Evolutionary conservation across 352 stramenopile genomes (phyloP), one percentile per base, ranked within the genome.

Genomic region (Phytophthora melonis): DNA sequence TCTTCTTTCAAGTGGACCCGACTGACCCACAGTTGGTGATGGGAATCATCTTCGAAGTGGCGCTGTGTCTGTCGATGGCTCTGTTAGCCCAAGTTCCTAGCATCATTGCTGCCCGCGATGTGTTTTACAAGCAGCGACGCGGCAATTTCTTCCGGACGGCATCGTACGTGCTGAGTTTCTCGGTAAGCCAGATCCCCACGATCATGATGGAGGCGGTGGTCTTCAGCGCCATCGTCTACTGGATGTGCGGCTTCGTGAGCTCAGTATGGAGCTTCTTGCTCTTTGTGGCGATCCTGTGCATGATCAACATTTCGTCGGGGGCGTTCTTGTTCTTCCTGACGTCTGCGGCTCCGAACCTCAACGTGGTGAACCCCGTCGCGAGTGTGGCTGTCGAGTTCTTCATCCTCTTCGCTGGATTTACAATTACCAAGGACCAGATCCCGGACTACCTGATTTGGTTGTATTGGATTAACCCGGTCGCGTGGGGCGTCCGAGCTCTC

Each of bases 191-290:
- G 8, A 34, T 72, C 1, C 63, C 50, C 13, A 57, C 63, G 9
- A 72, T 72, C 13, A 16, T 76, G 3, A 5, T 72, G 16, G 69
- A 76, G 39, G 49, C 47, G 13, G 9, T 60, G 7, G 63, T 64
- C 1, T 76, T 72, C 34, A 52, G 63, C 18, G 18, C 77, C 1
- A 72, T 96, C 58, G 58, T 94, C 0, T 96, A 96, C 65, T 96
- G 83, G 76, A 68, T 74, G 66, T 83, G 91, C 54, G 89, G 89
- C 10, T 80, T 95, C 25, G 69, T 72, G 30, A 34, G 11, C 27
- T 64, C 69, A 1, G 18, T 68, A 1, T 52, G 39, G 18, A 70
- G 55, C 39, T 76, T 68, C 25, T 3, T 76, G 2, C 57, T 72
- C 19, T 76, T 76, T 8, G 36, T 72, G 41, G 49, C 61, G 21